phyloP scores from a whole-genome alignment of 1,139 yeast species.

The Geotrichum candidum region DNA sequence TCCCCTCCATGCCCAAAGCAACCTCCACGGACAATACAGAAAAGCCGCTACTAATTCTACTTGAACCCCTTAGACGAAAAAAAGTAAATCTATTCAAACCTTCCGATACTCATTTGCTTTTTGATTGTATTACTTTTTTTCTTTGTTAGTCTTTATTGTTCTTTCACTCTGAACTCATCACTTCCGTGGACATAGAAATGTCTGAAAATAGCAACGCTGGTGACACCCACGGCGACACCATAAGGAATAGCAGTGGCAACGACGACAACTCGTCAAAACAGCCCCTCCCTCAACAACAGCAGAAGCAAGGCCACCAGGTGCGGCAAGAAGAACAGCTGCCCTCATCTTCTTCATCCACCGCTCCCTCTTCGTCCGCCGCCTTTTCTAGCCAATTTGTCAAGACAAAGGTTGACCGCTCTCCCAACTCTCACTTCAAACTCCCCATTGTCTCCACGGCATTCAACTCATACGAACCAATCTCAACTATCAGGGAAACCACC shows the following conservation, averaged over 20 bases:
- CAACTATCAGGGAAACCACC: constrained; percentile 16
- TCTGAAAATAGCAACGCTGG: constrained; percentile 1
- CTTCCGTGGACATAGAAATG: constrained; percentile 2
- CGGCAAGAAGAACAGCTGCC: background rate
- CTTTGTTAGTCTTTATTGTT: background rate
- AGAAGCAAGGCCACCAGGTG: background rate
- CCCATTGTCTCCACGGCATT: constrained; percentile 3
- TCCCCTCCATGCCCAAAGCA: background rate
- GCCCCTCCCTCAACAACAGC: background rate
- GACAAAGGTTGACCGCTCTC: background rate
- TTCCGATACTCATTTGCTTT: no score
- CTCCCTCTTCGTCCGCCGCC: background rate
- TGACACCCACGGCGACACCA: background rate
- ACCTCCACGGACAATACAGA: background rate
- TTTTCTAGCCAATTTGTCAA: constrained; percentile 5
- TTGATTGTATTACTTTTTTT: background rate
- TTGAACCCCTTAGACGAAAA: background rate
- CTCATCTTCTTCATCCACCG: background rate
- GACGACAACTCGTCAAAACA: background rate
- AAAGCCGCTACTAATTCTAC: background rate
- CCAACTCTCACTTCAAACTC: constrained; percentile 1
- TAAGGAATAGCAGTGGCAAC: background rate
- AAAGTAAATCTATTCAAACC: background rate
- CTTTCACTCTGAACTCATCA: background rate
- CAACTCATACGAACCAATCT: constrained; percentile 8